Conservation (phyloP, 2,329 filamentous ascomycete genomes). For the Aspergillus sp. region DNA sequence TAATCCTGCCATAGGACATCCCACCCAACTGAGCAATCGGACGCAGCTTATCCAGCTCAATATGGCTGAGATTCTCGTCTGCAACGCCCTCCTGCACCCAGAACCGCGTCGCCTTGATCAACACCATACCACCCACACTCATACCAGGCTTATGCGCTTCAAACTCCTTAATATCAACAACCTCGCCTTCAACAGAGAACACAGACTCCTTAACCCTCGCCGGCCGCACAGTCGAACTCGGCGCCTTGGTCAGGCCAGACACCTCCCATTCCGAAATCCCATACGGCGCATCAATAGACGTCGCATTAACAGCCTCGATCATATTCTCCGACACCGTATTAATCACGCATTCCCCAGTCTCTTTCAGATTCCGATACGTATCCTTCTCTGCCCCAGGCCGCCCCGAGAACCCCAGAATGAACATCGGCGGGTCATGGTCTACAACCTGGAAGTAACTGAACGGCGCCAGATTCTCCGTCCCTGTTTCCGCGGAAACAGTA, state of each 20-base stretch:
- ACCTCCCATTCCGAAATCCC: conserved; percentile 77
- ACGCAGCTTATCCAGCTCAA: conserved; percentile 73
- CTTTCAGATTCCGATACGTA: conserved; percentile 70
- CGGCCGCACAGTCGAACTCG: conserved; percentile 64
- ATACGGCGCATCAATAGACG: conserved; percentile 73
- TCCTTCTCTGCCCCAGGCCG: conserved; percentile 70
- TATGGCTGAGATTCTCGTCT: conserved; percentile 69
- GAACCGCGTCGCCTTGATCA: conserved; percentile 81
- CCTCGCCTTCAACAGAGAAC: conserved; percentile 76
- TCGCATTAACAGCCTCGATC: conserved; percentile 81
- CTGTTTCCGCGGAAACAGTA: conserved; percentile 56
- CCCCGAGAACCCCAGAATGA: conserved; percentile 63
- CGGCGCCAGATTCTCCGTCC: conserved; percentile 75
- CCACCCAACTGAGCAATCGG: conserved; percentile 80
- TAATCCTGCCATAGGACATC: conserved; percentile 75
- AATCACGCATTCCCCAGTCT: conserved; percentile 74
- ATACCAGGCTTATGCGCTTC: conserved; percentile 68
- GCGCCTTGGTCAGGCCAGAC: conserved; percentile 69
- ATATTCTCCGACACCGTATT: conserved; percentile 86
- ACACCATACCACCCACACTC: conserved; percentile 70
- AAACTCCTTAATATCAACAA: conserved; percentile 74
- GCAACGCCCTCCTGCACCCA: conserved; percentile 89
- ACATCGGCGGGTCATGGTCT: conserved; percentile 82
- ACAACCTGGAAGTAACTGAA: conserved; percentile 86
- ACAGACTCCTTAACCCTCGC: conserved; percentile 78